Conservation (phyloP, 1,284 basidiomycete species). For the Rhodotorula sp. region DNA sequence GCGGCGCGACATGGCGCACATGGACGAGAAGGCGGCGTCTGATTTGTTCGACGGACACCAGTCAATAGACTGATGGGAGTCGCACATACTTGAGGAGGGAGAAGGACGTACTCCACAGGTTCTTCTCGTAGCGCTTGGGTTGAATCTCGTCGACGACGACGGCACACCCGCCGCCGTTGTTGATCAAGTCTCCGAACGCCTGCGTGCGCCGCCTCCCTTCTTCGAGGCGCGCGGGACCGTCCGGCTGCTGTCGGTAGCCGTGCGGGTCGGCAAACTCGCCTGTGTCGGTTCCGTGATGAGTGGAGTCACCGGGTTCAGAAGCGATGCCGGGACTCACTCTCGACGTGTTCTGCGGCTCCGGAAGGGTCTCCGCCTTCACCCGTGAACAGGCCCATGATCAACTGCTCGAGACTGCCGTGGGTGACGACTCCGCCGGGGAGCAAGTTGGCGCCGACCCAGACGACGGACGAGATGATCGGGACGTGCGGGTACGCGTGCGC, state of each 20-base stretch:
- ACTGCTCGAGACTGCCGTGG: slow-evolving; percentile 43
- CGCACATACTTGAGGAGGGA: no score
- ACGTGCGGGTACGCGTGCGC: slow-evolving; percentile 45
- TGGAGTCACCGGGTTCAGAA: no score
- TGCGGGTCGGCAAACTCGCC: slow-evolving; percentile 29
- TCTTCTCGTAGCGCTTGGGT: slow-evolving; percentile 49
- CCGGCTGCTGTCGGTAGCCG: slow-evolving; percentile 22
- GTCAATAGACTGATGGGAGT: no score
- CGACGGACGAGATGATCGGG: slow-evolving; percentile 51
- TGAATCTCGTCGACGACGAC: slow-evolving; percentile 51
- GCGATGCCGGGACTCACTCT: background rate
- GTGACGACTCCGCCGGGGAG: slow-evolving; percentile 44
- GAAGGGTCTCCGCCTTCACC: slow-evolving; percentile 28
- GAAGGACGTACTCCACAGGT: background rate
- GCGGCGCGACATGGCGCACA: slow-evolving; percentile 51
- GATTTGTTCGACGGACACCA: no score
- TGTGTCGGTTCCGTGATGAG: background rate
- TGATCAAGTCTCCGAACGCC: slow-evolving; percentile 49
- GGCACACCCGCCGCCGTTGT: slow-evolving; percentile 49
- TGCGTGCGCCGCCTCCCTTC: slow-evolving; percentile 45
- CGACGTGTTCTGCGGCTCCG: slow-evolving; percentile 10
- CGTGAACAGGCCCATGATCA: slow-evolving; percentile 49
- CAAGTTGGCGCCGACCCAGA: slow-evolving; percentile 53
- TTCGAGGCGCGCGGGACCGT: slow-evolving; percentile 33
- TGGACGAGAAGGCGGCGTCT: slow-evolving; percentile 26